These are phyloP conservation scores for Thuidium tamariscinum DNA, from an alignment of 225 moss, liverwort and hornwort species.

Conservation along the genomic window DNA sequence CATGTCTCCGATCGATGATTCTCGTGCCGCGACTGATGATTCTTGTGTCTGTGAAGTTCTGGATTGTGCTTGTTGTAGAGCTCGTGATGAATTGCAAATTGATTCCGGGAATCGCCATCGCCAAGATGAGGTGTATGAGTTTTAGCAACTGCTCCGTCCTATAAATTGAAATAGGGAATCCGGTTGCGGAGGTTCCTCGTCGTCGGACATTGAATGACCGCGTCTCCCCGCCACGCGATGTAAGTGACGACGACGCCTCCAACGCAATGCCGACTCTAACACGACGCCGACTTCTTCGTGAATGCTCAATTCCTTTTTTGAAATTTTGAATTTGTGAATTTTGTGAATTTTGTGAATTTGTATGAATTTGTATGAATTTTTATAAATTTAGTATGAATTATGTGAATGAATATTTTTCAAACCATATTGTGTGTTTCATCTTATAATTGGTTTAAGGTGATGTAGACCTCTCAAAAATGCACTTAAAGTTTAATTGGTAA, in stretches of 20 bases:
- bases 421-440: fast-evolving
- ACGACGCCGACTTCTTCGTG: background rate
- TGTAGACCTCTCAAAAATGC: fast-evolving
- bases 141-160: background rate
- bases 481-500: background rate
- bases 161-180: background rate
- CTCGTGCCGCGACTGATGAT: background rate
- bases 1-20: background rate
- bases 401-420: too few species aligned
- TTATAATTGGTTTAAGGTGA: background rate
- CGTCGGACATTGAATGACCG: background rate
- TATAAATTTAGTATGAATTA: too few species aligned
- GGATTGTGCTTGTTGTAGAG: background rate
- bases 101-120: background rate
- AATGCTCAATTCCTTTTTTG: background rate
- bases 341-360: too few species aligned
- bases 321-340: background rate
- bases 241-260: background rate
- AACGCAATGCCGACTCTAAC: background rate
- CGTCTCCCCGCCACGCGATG: background rate
- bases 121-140: background rate
- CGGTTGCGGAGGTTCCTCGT: background rate
- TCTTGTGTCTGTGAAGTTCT: background rate
- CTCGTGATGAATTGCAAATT: background rate
- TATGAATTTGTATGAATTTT: background rate